A percentile compares a stretch with the other conserved stretches of the same genome.
phyloP scores from a whole-genome alignment of 2,329 filamentous ascomycete genomes.

The Alternaria longipes region DNA sequence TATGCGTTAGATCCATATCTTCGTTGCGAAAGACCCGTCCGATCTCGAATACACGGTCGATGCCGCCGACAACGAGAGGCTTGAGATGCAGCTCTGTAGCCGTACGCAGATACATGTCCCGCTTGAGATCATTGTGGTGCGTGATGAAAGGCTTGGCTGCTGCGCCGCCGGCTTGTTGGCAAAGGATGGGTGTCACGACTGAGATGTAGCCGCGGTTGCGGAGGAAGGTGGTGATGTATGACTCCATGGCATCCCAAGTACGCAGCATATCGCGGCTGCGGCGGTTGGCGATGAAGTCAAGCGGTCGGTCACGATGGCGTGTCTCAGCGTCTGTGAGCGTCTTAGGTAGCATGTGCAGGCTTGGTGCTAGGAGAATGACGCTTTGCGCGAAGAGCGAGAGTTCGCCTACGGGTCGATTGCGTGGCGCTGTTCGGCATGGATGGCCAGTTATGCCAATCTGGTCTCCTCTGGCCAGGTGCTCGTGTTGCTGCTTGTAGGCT shows the following conservation, averaged over 20 bases:
- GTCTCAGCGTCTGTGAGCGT: conserved; percentile 91
- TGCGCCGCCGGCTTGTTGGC: conserved; percentile 92
- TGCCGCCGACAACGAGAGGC: conserved; percentile 91
- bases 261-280: conserved; percentile 82
- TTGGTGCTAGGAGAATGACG: conserved; percentile 86
- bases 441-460: conserved; percentile 80
- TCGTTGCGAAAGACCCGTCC: conserved; percentile 97
- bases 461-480: neutral
- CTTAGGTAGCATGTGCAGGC: conserved; percentile 87
- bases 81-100: conserved; percentile 97
- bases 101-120: conserved; percentile 93
- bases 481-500: conserved; percentile 1
- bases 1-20: conserved; percentile 90
- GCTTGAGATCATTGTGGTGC: conserved; percentile 93
- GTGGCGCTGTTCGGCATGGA: conserved; percentile 85
- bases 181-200: conserved; percentile 96
- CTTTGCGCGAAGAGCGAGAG: conserved; percentile 92
- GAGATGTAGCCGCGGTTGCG: conserved; percentile 88
- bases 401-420: conserved; percentile 89
- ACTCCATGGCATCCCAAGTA: conserved; percentile 85
- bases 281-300: conserved; percentile 98
- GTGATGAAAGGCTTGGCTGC: conserved; percentile 95
- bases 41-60: conserved; percentile 94
- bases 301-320: conserved; percentile 89
- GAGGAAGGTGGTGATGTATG: conserved; percentile 87